phyloP scores from a whole-genome alignment of 306 rosid species.

The Hippophae tibetana region DNA sequence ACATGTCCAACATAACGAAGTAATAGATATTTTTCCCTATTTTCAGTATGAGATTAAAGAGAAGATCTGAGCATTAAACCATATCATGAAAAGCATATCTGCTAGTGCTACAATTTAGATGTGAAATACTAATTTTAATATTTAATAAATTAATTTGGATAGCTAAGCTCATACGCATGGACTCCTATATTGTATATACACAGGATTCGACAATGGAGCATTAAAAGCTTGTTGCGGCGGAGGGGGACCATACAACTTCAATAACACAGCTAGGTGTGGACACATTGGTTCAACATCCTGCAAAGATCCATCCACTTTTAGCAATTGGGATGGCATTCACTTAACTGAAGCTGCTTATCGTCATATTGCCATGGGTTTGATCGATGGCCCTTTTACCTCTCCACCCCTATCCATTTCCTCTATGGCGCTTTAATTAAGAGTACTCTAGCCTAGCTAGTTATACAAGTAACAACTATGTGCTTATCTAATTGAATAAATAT shows the following conservation, averaged over 20 bases:
- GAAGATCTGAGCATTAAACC: too few species aligned
- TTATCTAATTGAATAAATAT: too few species aligned
- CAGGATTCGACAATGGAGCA: slow-evolving; percentile 32
- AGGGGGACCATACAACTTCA: slow-evolving; percentile 65
- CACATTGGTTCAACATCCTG: slow-evolving; percentile 34
- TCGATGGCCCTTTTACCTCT: slow-evolving; percentile 34
- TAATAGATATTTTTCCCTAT: too few species aligned
- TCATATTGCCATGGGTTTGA: slow-evolving; percentile 33
- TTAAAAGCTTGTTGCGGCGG: slow-evolving; percentile 58
- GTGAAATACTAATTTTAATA: background rate
- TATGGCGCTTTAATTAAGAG: slow-evolving; percentile 3
- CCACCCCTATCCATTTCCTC: slow-evolving; percentile 21
- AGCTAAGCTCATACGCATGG: background rate
- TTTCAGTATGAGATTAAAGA: too few species aligned
- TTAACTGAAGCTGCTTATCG: slow-evolving; percentile 58
- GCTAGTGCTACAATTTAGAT: too few species aligned
- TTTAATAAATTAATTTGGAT: background rate
- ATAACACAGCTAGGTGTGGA: slow-evolving; percentile 50
- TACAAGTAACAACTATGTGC: too few species aligned
- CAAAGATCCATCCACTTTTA: slow-evolving; percentile 29
- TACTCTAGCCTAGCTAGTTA: too few species aligned
- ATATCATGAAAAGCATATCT: too few species aligned
- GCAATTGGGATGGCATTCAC: slow-evolving; percentile 67
- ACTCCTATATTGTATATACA: background rate
- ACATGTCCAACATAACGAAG: too few species aligned